Evolutionary conservation across 2,329 filamentous ascomycete species (phyloP).

Genomic region (Clonostachys byssicola): DNA sequence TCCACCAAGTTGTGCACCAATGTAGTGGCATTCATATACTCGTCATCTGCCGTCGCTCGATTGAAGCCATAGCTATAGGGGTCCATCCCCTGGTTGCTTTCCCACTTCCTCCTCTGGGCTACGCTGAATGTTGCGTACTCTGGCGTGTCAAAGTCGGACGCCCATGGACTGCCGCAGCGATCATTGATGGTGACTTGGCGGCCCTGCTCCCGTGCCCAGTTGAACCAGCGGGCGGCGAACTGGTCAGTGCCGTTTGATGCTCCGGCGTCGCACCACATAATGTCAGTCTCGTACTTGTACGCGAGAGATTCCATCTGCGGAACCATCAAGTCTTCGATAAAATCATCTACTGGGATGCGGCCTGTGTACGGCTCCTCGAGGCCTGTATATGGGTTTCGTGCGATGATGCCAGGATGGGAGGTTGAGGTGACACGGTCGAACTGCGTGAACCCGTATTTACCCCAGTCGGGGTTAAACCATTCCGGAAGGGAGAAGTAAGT

Average conservation of each 20-base stretch:
- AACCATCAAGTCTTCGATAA: constrained; percentile 34
- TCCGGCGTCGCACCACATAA: constrained; percentile 46
- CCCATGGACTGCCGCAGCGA: constrained; percentile 47
- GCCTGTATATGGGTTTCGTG: constrained; percentile 37
- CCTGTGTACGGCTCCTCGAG: constrained; percentile 35
- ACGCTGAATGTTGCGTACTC: constrained; percentile 34
- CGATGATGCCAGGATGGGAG: constrained; percentile 28
- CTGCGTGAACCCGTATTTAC: constrained; percentile 34
- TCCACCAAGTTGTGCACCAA: constrained; percentile 45
- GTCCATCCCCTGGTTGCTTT: constrained; percentile 56
- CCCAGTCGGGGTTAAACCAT: constrained; percentile 43
- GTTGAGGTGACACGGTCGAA: constrained; percentile 15
- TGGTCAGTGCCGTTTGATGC: constrained; percentile 33
- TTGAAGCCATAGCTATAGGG: constrained; percentile 58
- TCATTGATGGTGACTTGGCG: constrained; percentile 51
- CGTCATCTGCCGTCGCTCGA: constrained; percentile 38
- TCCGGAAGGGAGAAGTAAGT: constrained; percentile 45
- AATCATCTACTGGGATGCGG: constrained; percentile 29
- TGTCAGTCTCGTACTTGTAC: constrained; percentile 34
- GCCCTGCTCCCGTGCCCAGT: constrained; percentile 25
- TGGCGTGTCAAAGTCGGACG: constrained; percentile 54
- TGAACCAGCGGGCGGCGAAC: constrained; percentile 37
- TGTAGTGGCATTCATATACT: constrained; percentile 46
- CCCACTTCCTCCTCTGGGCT: constrained; percentile 53
- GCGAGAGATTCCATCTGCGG: constrained; percentile 41